Base-by-base conservation (phyloP, 2,329 filamentous ascomycete species). In the Hawksworthiomyces lignivorus region DNA sequence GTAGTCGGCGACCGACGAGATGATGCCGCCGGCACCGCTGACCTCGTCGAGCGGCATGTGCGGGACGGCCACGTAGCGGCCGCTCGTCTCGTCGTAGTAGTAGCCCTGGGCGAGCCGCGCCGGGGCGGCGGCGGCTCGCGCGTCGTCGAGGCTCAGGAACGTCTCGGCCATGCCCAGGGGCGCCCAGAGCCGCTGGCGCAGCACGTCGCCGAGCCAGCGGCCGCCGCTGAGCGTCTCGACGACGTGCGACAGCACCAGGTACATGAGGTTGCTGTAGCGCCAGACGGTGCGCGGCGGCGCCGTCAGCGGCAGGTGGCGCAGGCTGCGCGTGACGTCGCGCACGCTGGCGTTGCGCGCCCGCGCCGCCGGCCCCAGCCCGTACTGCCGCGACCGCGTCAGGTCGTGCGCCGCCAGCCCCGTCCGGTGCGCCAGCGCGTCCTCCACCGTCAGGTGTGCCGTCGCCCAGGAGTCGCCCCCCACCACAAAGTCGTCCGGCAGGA, bases 201-300 rank as follows among this genome's bases (percentile, higher is more conserved):
- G 54, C 29, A 65, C 56, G 14, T 58, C 51, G 5, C 62, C 63
- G 14, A 74, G 58, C 47, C 54, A 56, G 7, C 39, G 39, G 2
- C 3, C 50, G 4, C 3, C 48, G 24, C 65, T 67, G 1, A 70
- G 52, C 3, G 56, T 63, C 53, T 75, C 62, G 7, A 73, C 51
- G 4, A 62, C 57, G 50, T 73, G 63, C n/a, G 64, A 57, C 0
- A 67, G 64, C 1, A 64, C 64, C 27, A 65, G 62, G 52, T 62
- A 77, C 65, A 75, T 70, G 18, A 70, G 55, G 50, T 77, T 77
- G 58, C 62, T 67, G 54, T 77, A 77, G 47, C 70, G 62, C 36
- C 54, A 71, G 10, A 50, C 56, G 0, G 62, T 64, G 11, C 70
- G 61, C 15, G 68, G 55, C 21, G 63, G 48, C 6, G 56, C 55